Percentiles rank a stretch among this genome's conserved stretches.
Conservation (phyloP, 352 stramenopile species). For the Saprolegnia diclina region DNA sequence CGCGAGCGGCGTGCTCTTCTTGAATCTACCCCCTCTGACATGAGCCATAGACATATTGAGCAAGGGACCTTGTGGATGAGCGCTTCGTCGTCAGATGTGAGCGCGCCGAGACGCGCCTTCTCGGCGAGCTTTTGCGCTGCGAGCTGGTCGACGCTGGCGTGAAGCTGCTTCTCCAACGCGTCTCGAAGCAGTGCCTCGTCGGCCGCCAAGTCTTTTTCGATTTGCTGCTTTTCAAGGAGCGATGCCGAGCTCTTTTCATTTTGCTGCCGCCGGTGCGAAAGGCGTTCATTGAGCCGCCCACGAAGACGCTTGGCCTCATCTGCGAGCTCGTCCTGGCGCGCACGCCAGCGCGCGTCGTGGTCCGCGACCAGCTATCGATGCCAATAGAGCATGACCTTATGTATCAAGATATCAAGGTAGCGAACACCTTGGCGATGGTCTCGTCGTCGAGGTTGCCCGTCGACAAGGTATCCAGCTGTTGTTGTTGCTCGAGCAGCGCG, state of each 20-base stretch:
- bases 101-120: conserved; percentile 29
- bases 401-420: too few relatives aligned
- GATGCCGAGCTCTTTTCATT: conserved; percentile 31
- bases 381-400: too few relatives aligned
- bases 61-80: conserved; percentile 29
- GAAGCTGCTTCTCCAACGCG: neutral
- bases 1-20: conserved; percentile 28
- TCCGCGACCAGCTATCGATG: conserved; percentile 11
- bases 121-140: conserved; percentile 6
- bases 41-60: conserved; percentile 7
- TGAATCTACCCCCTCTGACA: conserved; percentile 30
- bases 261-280: conserved; percentile 17
- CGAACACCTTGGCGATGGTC: conserved; percentile 13
- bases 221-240: conserved; percentile 36
- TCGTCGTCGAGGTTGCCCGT: conserved; percentile 5
- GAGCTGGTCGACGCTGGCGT: neutral
- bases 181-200: conserved; percentile 29
- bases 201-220: conserved; percentile 34
- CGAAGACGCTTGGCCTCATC: conserved; percentile 16
- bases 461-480: neutral
- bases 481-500: neutral
- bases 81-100: conserved; percentile 29
- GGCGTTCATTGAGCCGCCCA: neutral
- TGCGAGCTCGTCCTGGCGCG: conserved; percentile 6
- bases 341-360: conserved; percentile 12